Evolutionary conservation across 345 rosid genomes (phyloP), one percentile per base, ranked within the genome.

Genomic region (Lenwebbia sp.): DNA sequence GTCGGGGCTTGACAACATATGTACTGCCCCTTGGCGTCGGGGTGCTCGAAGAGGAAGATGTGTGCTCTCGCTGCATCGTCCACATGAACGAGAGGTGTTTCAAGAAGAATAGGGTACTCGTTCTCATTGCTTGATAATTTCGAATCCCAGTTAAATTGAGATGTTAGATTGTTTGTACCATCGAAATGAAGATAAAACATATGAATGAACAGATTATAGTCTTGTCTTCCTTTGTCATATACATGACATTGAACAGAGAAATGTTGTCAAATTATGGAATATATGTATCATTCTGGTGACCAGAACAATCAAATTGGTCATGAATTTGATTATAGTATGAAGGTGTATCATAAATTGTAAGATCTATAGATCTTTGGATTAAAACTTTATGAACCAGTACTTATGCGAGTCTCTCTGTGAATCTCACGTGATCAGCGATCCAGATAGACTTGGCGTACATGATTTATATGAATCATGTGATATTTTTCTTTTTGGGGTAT

Each of bases 41-140:
- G 76, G 74, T 82, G n/a, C 47, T 93, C 92, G 44, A 90, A 85
- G 50, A 92, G 86, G 83, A 90, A 91, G 22, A 92, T 92, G 62
- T 91, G 92, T 54, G 93, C 93, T 9, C 82, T 89, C 26, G 85
- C 91, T 17, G 89, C 87, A 44, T 91, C 94, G 55, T 91, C 94
- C 1, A 85, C 85, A 44, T 90, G 92, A 58, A 92, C 91, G 86
- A 91, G n/a, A 5, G 81, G 30, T 15, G 13, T 0, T 3, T 87
- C 83, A 14, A 81, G 47, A 78, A 87, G 86, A 25, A 1, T 0
- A 3, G 21, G 1, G 56, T 88, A 90, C 2, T 49, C 53, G 1
- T 76, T 56, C 40, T 50, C 13, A 10, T 88, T 37, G 13, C 90
- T 86, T 86, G 81, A 28, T 15, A 62, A 28, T 62, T 28, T 28